Conservation (phyloP, 257 asterid species). For the Leonotis leonurus region DNA sequence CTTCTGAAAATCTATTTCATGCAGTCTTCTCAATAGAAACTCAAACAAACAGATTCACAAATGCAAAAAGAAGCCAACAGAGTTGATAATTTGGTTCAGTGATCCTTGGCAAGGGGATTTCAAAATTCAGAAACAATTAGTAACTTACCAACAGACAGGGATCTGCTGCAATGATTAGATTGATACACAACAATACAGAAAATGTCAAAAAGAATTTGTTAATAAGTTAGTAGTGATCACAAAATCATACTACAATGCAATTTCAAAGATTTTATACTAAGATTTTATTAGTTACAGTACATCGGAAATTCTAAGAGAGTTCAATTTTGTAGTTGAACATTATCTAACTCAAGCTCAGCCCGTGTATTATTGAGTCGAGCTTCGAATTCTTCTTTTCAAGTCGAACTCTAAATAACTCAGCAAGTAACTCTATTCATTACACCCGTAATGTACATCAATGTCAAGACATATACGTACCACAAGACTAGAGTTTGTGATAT, state of each 20-base stretch:
- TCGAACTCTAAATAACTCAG: too few relatives aligned
- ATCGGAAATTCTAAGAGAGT: too few relatives aligned
- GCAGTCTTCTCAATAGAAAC: background rate
- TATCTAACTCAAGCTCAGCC: too few relatives aligned
- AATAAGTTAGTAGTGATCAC: background rate
- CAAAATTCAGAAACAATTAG: background rate
- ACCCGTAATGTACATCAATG: too few relatives aligned
- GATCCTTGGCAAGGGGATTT: background rate
- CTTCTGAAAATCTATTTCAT: background rate
- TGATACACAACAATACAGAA: background rate
- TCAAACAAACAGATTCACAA: background rate
- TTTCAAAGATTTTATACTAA: too few relatives aligned
- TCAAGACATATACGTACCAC: too few relatives aligned
- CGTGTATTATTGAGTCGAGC: too few relatives aligned
- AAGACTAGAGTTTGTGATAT: too few relatives aligned
- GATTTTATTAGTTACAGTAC: too few relatives aligned
- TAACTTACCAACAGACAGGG: constrained; percentile 54
- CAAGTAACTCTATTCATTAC: too few relatives aligned
- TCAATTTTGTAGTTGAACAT: too few relatives aligned
- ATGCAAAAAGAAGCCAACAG: background rate
- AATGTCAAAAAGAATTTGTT: background rate
- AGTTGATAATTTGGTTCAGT: background rate
- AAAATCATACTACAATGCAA: background rate
- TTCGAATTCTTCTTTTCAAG: too few relatives aligned
- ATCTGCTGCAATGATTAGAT: constrained; percentile 26